Conservation (phyloP, 768 basidiomycete genomes). For the Mycena vitilis region DNA sequence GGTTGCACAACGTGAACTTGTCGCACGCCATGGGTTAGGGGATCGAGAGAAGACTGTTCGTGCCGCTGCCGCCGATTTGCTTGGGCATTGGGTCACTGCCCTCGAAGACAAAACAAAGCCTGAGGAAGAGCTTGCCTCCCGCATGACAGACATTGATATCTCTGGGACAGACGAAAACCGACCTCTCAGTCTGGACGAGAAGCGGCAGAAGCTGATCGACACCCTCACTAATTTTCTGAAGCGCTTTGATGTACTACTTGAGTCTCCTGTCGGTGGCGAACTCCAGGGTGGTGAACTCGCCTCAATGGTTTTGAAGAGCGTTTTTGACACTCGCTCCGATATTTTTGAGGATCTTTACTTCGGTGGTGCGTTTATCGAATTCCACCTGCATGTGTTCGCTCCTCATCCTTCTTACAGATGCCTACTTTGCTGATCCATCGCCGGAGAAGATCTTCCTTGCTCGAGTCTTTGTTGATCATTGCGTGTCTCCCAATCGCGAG, state of each 20-base stretch:
- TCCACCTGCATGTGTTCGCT: background rate
- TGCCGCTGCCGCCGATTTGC: slow-evolving; percentile 75
- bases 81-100: slow-evolving; percentile 82
- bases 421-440: slow-evolving; percentile 76
- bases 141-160: slow-evolving; percentile 38
- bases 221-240: slow-evolving; percentile 61
- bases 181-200: slow-evolving; percentile 26
- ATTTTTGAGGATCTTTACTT: slow-evolving; percentile 79
- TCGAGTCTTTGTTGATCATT: slow-evolving; percentile 86
- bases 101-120: slow-evolving; percentile 51
- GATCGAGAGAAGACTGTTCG: slow-evolving; percentile 85
- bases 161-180: slow-evolving; percentile 39
- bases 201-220: slow-evolving; percentile 44
- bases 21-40: slow-evolving; percentile 85
- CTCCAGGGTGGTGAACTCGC: slow-evolving; percentile 51
- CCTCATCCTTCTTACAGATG: slow-evolving; percentile 54
- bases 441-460: slow-evolving; percentile 85
- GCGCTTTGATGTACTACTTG: slow-evolving; percentile 66
- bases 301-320: slow-evolving; percentile 77
- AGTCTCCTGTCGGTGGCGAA: slow-evolving; percentile 51
- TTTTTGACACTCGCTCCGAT: slow-evolving; percentile 75
- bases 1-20: slow-evolving; percentile 78
- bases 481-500: slow-evolving; percentile 50
- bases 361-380: slow-evolving; percentile 59
- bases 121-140: slow-evolving; percentile 45